Evolutionary conservation across 306 rosid genomes (phyloP).

Genomic region (Bauhinia variegata): DNA sequence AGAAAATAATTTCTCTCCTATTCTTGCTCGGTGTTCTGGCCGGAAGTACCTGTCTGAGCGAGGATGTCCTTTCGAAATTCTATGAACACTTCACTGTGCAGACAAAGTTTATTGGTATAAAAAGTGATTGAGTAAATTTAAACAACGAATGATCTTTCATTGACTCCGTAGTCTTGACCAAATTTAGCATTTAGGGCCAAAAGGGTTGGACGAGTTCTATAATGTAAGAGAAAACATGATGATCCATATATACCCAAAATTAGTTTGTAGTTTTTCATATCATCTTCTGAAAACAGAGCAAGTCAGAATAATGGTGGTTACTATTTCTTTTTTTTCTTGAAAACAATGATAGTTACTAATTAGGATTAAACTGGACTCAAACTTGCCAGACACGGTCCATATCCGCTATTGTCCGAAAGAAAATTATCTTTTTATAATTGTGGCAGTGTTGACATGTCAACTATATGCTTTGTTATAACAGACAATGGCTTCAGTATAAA

Average conservation of each 20-base stretch:
- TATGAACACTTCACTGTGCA: constrained; percentile 10
- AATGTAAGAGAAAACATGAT: not conserved
- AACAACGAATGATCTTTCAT: not conserved
- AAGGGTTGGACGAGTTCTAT: not conserved
- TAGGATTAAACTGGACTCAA: constrained; percentile 23
- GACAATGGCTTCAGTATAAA: constrained; percentile 22
- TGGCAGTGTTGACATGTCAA: constrained; percentile 64
- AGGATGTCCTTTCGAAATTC: constrained; percentile 28
- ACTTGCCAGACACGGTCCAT: not conserved
- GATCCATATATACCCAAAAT: not conserved
- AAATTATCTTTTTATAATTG: constrained; percentile 31
- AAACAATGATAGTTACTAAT: not conserved
- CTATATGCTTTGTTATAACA: constrained; percentile 30
- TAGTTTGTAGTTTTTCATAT: not conserved
- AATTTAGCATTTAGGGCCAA: not conserved
- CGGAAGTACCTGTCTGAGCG: constrained; percentile 32
- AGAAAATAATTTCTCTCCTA: constrained; percentile 27
- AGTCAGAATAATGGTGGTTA: too few species aligned
- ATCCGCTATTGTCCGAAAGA: constrained; percentile 36
- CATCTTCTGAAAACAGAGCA: not conserved
- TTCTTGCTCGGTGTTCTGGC: too few species aligned
- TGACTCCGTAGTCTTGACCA: not conserved
- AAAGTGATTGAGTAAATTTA: not conserved
- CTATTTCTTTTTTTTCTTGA: too few species aligned
- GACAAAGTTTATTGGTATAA: not conserved